A percentile compares a stretch with the other conserved stretches of the same genome.
Evolutionary conservation across 345 rosid species (phyloP).

Genomic region (Melaleuca alternifolia): DNA sequence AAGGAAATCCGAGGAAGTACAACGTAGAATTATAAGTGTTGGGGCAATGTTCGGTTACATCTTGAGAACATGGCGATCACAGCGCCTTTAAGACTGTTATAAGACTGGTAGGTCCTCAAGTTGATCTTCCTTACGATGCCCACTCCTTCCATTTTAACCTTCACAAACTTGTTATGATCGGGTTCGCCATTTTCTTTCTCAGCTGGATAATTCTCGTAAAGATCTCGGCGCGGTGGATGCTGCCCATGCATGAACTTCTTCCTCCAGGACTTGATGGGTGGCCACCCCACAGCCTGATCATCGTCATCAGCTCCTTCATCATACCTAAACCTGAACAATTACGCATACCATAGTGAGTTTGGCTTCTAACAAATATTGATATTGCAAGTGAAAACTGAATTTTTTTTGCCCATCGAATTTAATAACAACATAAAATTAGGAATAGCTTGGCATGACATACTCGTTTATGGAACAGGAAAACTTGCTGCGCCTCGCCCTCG

Average conservation of each 20-base stretch:
- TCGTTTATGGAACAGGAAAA: background rate
- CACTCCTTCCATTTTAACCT: slow-evolving; percentile 76
- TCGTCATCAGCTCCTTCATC: slow-evolving; percentile 11
- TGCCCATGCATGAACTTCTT: slow-evolving; percentile 23
- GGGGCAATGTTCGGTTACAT: slow-evolving; percentile 9
- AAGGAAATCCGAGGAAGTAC: background rate
- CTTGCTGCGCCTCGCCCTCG: background rate
- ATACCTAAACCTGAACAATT: background rate
- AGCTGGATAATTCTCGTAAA: background rate
- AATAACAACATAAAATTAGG: background rate
- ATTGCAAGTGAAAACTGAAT: background rate
- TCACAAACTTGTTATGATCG: slow-evolving; percentile 21
- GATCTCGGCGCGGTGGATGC: background rate
- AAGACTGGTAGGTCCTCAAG: slow-evolving; percentile 33
- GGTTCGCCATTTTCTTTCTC: slow-evolving; percentile 6
- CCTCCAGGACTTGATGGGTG: slow-evolving; percentile 64
- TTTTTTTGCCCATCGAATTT: background rate
- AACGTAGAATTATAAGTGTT: background rate
- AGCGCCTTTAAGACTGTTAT: slow-evolving; percentile 29
- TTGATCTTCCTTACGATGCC: slow-evolving; percentile 55
- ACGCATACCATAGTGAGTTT: background rate
- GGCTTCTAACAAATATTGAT: background rate
- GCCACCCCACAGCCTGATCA: slow-evolving; percentile 55
- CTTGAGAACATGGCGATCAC: slow-evolving; percentile 40
- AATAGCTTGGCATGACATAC: background rate